Evolutionary conservation across 768 basidiomycete genomes (phyloP).

Genomic region (Tricholoma terreum): DNA sequence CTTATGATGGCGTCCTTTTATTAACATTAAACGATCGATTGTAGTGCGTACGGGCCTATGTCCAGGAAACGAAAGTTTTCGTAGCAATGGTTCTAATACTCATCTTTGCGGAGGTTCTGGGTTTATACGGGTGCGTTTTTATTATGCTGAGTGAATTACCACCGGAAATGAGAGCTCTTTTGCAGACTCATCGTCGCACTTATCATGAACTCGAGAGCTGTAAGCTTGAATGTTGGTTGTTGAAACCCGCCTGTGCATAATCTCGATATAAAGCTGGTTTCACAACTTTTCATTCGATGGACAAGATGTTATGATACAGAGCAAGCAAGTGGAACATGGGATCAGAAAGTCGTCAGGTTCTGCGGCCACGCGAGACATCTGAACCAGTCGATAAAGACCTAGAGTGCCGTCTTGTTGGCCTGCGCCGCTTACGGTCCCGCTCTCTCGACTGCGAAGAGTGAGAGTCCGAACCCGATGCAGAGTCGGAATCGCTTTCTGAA

Average conservation of each 20-base stretch:
- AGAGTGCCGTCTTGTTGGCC: conserved; percentile 23
- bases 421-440: conserved; percentile 38
- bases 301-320: background rate
- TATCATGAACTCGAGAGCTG: conserved; percentile 83
- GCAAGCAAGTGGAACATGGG: background rate
- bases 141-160: background rate
- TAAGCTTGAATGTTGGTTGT: conserved; percentile 36
- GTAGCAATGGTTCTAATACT: conserved; percentile 78
- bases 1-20: background rate
- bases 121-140: conserved; percentile 71
- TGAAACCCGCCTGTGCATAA: background rate
- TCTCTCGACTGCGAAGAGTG: conserved; percentile 46
- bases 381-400: conserved; percentile 16
- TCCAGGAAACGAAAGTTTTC: conserved; percentile 3
- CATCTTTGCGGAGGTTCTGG: conserved; percentile 89
- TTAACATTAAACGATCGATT: background rate
- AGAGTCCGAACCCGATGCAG: conserved; percentile 39
- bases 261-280: background rate
- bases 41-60: conserved; percentile 18
- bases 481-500: conserved; percentile 41
- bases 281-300: background rate
- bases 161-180: background rate
- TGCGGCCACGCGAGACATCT: conserved; percentile 17
- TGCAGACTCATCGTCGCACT: conserved; percentile 79
- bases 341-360: conserved; percentile 1